Evolutionary conservation across 495 filamentous ascomycete genomes (phyloP), one percentile per base, ranked within the genome.

Genomic region (Rhypophila decipiens): DNA sequence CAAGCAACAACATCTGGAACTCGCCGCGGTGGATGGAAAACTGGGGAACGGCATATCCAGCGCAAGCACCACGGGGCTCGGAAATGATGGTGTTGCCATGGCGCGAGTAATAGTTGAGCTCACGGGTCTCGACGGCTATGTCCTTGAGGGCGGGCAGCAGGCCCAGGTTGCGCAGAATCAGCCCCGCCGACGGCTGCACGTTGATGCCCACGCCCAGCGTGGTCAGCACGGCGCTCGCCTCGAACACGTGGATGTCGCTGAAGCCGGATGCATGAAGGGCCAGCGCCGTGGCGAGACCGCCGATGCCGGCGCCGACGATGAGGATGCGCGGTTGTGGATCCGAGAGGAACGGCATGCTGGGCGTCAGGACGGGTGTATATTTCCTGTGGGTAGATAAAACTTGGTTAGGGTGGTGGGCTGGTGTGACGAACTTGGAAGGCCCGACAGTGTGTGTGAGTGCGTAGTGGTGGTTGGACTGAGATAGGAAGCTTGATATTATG

Each of bases 11-110:
- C 36, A 52, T 46, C 38, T 52, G 49, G 27, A 52, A 52, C 24
- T 52, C 49, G 13, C 49, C 49, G 24, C 49, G 49, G 43, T 52
- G 49, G 36, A 52, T 24, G 31, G 49, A 52, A 33, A 52, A 52
- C 43, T 52, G 49, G 4, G 49, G 49, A 2, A 52, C 39, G 15
- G 22, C 27, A 38, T 52, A 52, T 19, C 49, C 49, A 5, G 49
- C 49, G 13, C 24, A 23, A 23, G 19, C 20, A 8, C 49, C 49
- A 12, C 49, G 49, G 8, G 49, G 49, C 33, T 52, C 49, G 20
- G 49, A 52, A n/a, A 52, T 42, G 41, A 52, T 52, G 37, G 49
- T 19, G 43, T 42, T 13, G 42, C 49, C 49, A 19, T 52, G 49
- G 37, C 49, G 49, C 17, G 36, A 41, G 43, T 52, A 52, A 24